phyloP scores from a whole-genome alignment of 2,329 filamentous ascomycete species.

The Thelonectria olida region DNA sequence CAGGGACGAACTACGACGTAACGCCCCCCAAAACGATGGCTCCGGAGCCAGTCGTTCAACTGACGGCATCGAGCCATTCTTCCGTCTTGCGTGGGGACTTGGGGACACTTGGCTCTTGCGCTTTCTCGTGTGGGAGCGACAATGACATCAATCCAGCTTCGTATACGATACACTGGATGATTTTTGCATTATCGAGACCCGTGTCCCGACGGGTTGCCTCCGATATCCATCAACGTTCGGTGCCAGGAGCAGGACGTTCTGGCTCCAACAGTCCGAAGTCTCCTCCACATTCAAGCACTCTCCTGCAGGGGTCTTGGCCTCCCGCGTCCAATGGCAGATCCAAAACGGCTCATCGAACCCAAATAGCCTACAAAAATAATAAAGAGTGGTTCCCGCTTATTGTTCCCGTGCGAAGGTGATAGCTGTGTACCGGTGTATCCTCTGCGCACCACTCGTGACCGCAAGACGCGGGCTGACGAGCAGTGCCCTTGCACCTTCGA shows the following conservation, averaged over 20 bases:
- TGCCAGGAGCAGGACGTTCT: not conserved
- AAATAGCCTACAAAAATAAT: too few species aligned
- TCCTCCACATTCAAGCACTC: not conserved
- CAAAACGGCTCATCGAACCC: constrained; percentile 5
- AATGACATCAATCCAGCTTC: constrained; percentile 9
- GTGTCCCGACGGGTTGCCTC: constrained; percentile 7
- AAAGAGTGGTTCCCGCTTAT: constrained; percentile 26
- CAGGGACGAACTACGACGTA: constrained; percentile 15
- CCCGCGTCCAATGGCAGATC: constrained; percentile 8
- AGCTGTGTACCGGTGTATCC: not conserved
- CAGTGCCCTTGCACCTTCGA: not conserved
- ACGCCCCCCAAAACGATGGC: not conserved
- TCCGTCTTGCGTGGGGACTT: constrained; percentile 2
- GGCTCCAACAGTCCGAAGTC: not conserved
- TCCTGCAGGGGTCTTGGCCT: not conserved
- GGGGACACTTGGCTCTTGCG: not conserved
- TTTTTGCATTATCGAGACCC: not conserved
- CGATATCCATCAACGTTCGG: not conserved
- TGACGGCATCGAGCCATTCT: constrained; percentile 13
- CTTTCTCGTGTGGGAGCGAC: constrained; percentile 13
- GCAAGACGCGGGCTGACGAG: constrained; percentile 2
- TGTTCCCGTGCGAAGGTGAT: not conserved
- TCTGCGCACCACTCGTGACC: not conserved
- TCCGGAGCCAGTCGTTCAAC: constrained; percentile 14
- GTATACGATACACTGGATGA: constrained; percentile 5